Base-by-base conservation (phyloP, 148 eudicot genomes). In the Heliosperma pusillum region DNA sequence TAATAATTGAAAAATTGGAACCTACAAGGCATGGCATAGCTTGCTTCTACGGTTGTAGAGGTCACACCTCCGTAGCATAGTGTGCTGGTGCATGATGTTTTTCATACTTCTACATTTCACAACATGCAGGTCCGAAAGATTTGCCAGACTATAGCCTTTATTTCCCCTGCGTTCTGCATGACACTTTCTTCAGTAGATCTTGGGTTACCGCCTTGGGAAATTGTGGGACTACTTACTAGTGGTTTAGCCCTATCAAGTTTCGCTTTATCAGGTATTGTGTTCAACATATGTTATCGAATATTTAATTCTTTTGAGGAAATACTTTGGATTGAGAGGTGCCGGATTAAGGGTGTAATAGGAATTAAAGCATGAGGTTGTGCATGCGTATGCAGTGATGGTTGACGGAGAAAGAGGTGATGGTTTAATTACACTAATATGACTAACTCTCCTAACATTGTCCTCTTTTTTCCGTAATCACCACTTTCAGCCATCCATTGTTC, bases 161-260 rank as follows among this genome's bases (percentile, higher is more conserved):
- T 95, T 71, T 90, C 98, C 75, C 98, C 98, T 33, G 98, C 98
- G 56, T 80, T 93, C 76, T 95, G 96, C 89, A 95, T 95, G 98
- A 85, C 89, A 65, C 86, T 95, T 55, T 80, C 93, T 58, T 92
- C 98, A 55, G 8, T 95, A 74, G 90, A 95, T 88, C 73, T 95
- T 40, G 97, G 92, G 36, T 69, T 95, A 82, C 90, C 91, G 56
- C 96, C 93, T 59, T 92, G 97, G 98, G 93, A 89, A 83, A 80
- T 86, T 59, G 98, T 95, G 74, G 84, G 80, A 24, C 74, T 95
- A 65, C 93, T 95, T 61, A 89, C 97, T 17, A 75, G 91, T 72
- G 98, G 98, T 63, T 80, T 95, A 77, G 97, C 98, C 21, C 96
- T 95, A 30, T 95, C 98, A 69, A 95, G 98, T 81, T 95, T 95